Base-by-base conservation (phyloP, 495 filamentous ascomycete genomes). In the Penicillium taxi region DNA sequence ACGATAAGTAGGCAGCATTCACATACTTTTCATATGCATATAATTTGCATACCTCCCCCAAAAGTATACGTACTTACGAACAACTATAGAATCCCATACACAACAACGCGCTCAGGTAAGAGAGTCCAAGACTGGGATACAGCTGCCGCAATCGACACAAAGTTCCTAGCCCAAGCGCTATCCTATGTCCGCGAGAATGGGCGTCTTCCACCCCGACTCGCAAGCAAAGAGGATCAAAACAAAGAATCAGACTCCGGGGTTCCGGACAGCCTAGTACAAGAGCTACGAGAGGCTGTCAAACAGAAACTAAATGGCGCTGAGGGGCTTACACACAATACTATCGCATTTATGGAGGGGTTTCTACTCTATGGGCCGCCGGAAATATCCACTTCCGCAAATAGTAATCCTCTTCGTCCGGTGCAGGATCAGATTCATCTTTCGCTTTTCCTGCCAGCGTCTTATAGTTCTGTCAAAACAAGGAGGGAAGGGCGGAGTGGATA, bases 61-160 rank as follows among this genome's bases (percentile, higher is more conserved):
- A 21, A 19, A 16, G 12, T 19, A 35, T n/a, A 14, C 9, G 28
- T 18, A 5, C 13, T 30, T 12, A 39, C 47, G 32, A 41, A 35
- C 18, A 19, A 16, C 20, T 9, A 23, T 26, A 66, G 64, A 37
- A 74, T 84, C 37, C 81, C 79, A 6, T 41, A 69, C 31, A 64
- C 55, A 41, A 63, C 48, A 14, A 60, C 54, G 36, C 40, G 48
- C 45, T 61, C 56, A 15, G 59, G 65, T 18, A 44, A 47, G 25
- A 79, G 72, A 20, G 58, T 91, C 17, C 66, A 77, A 43, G 86
- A 96, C 66, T 95, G 89, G 85, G 90, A 96, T 61, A 93, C 86
- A 46, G 59, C 77, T 8, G 77, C 74, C 33, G 67, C 87, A 20
- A 67, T 96, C 26, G 75, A 86, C 41, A 65, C 90, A 19, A 59